phyloP scores from a whole-genome alignment of 768 basidiomycete species.

The Ephemerocybe angulata region DNA sequence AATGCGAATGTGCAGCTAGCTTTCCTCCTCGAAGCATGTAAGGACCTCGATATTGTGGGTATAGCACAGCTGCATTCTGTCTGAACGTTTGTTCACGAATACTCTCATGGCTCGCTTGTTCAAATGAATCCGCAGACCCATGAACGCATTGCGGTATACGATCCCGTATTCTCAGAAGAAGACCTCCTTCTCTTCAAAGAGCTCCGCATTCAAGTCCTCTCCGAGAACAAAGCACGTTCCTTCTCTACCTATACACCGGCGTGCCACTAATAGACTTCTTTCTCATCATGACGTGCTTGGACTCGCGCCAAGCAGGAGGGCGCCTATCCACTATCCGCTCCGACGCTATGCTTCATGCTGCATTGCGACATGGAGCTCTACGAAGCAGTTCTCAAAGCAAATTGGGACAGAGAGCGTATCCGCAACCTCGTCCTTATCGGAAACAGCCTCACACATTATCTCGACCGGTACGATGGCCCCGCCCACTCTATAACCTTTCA shows the following conservation, averaged over 20 bases:
- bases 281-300: slow-evolving; percentile 3
- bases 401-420: slow-evolving; percentile 51
- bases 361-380: slow-evolving; percentile 74
- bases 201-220: slow-evolving; percentile 33
- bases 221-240: slow-evolving; percentile 49
- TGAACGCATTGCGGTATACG: slow-evolving; percentile 52
- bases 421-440: slow-evolving; percentile 54
- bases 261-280: not conserved
- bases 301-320: slow-evolving; percentile 22
- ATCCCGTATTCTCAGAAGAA: slow-evolving; percentile 69
- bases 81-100: not conserved
- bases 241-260: slow-evolving; percentile 7
- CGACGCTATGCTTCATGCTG: slow-evolving; percentile 74
- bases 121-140: slow-evolving; percentile 36
- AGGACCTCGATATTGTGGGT: slow-evolving; percentile 60
- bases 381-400: slow-evolving; percentile 58
- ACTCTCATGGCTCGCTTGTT: not conserved
- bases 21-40: slow-evolving; percentile 55
- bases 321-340: slow-evolving; percentile 32
- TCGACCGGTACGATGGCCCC: slow-evolving; percentile 50
- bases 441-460: slow-evolving; percentile 64
- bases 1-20: slow-evolving; percentile 67
- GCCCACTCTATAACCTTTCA: not conserved
- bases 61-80: slow-evolving; percentile 2
- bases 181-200: slow-evolving; percentile 52